Percentiles rank a stretch among this genome's conserved stretches.
Conservation (phyloP, 345 rosid genomes). For the Populus tremula region DNA sequence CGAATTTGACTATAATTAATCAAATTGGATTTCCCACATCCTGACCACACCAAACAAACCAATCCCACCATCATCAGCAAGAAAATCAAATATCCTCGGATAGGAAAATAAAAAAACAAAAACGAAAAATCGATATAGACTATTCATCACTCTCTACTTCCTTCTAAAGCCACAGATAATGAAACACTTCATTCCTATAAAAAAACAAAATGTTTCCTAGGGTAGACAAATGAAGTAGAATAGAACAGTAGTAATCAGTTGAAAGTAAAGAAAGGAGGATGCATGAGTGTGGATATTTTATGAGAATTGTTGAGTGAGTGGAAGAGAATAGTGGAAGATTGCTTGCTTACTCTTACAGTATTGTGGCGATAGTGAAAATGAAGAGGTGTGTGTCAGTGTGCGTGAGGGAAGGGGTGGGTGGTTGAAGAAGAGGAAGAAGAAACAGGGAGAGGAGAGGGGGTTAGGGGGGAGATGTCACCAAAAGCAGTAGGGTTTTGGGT, state of each 20-base stretch:
- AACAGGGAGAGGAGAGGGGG: background rate
- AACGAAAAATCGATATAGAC: background rate
- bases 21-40: constrained; percentile 4
- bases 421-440: constrained; percentile 1
- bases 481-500: constrained; percentile 36
- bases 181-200: background rate
- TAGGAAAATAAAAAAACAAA: background rate
- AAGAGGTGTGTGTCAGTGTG: background rate
- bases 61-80: background rate
- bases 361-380: background rate
- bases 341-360: background rate
- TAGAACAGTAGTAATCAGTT: no score
- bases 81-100: background rate
- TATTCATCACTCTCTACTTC: background rate
- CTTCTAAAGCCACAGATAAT: background rate
- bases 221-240: no score
- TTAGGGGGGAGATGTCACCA: background rate
- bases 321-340: background rate
- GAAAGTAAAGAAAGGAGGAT: background rate
- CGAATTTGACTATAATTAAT: background rate
- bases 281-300: background rate
- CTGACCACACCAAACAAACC: constrained; percentile 9
- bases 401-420: background rate
- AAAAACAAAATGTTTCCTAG: no score
- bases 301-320: background rate